These are phyloP conservation scores for Pelargonium fulgidum DNA, from an alignment of 441 rosid genomes.

Conservation along the genomic window DNA sequence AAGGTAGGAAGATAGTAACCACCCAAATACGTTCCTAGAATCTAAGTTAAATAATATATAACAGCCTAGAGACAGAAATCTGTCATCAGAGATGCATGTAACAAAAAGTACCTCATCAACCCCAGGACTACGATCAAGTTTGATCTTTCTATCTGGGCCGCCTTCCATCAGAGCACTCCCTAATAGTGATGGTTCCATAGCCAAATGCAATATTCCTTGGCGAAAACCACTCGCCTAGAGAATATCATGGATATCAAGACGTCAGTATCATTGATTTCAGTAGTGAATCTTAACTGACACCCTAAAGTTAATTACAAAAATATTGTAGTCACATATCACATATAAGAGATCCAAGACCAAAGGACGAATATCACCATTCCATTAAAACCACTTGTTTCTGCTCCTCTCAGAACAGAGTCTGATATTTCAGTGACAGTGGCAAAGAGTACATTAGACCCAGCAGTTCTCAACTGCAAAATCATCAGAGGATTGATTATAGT, in stretches of 20 bases:
- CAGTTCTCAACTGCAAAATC: slow-evolving; percentile 65
- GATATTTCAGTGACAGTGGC: slow-evolving; percentile 89
- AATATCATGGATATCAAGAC: slow-evolving; percentile 16
- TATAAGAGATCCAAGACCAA: slow-evolving; percentile 11
- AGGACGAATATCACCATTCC: slow-evolving; percentile 60
- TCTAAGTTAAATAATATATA: not conserved
- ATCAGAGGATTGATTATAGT: slow-evolving; percentile 22
- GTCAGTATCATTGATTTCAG: slow-evolving; percentile 10
- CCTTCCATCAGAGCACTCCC: slow-evolving; percentile 87
- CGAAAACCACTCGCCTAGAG: slow-evolving; percentile 74
- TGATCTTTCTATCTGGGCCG: slow-evolving; percentile 86
- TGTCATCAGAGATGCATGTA: not conserved
- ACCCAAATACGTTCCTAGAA: not conserved
- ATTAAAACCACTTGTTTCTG: slow-evolving; percentile 89
- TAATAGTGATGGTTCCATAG: slow-evolving; percentile 90
- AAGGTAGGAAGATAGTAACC: not conserved
- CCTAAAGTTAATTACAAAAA: slow-evolving; percentile 6
- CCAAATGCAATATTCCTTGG: slow-evolving; percentile 86
- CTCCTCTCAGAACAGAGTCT: slow-evolving; percentile 80
- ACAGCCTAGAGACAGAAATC: not conserved
- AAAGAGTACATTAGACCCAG: slow-evolving; percentile 82
- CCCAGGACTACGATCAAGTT: slow-evolving; percentile 83
- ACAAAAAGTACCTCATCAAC: slow-evolving; percentile 64
- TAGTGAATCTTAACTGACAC: not conserved
- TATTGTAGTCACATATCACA: not conserved